Percentiles rank a stretch among this genome's conserved stretches.
phyloP scores from a whole-genome alignment of 371 early-diverging fungal species.

The Globomyces sp. region DNA sequence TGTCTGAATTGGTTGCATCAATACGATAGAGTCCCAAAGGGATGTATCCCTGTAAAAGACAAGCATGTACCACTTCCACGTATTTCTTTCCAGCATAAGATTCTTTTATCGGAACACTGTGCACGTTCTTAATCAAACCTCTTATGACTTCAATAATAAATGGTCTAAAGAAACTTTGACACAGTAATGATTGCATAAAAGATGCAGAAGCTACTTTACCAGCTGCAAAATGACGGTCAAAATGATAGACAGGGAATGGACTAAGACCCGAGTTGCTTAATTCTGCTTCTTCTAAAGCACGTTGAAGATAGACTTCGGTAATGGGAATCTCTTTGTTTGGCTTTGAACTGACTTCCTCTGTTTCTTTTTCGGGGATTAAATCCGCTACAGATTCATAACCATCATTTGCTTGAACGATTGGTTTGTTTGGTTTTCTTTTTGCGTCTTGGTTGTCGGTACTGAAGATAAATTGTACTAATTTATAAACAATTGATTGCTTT shows the following conservation, averaged over 20 bases:
- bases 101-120: slow-evolving; percentile 22
- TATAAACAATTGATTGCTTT: slow-evolving; percentile 27
- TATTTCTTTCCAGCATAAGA: slow-evolving; percentile 28
- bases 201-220: slow-evolving; percentile 41
- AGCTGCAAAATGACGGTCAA: slow-evolving; percentile 48
- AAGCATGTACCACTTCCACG: slow-evolving; percentile 27
- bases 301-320: slow-evolving; percentile 38
- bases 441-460: slow-evolving; percentile 15
- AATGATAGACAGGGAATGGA: slow-evolving; percentile 44
- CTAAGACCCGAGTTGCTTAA: slow-evolving; percentile 45
- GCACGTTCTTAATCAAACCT: slow-evolving; percentile 22
- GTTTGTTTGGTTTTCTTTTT: neutral
- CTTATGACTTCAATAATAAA: slow-evolving; percentile 41
- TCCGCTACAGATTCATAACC: slow-evolving; percentile 1
- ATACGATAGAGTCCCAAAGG: slow-evolving; percentile 41
- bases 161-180: slow-evolving; percentile 49
- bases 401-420: slow-evolving; percentile 6
- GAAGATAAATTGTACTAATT: slow-evolving; percentile 25
- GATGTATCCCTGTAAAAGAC: slow-evolving; percentile 29
- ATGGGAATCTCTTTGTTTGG: slow-evolving; percentile 25
- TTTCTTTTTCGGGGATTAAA: neutral
- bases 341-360: neutral
- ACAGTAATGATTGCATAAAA: slow-evolving; percentile 46
- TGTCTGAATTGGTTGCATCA: slow-evolving; percentile 11
- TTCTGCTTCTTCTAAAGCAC: slow-evolving; percentile 43